Evolutionary conservation across 805 yeast genomes (phyloP), one percentile per base, ranked within the genome.

Genomic region (Hanseniaspora guilliermondii): DNA sequence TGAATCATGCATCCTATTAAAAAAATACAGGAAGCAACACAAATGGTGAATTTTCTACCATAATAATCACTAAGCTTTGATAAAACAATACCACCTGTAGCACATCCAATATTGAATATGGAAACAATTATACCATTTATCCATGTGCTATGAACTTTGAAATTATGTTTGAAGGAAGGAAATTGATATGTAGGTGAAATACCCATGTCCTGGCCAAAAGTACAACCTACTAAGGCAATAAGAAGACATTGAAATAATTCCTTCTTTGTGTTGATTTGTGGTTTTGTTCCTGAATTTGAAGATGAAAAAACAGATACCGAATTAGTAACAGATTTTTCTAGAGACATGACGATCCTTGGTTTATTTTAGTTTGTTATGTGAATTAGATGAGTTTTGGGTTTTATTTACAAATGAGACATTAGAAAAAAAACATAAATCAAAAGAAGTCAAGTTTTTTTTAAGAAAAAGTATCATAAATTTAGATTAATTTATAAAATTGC

Each of bases 191-290:
- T 79, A 77, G 32, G 80, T 77, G 57, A 82, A 76, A 53, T 80
- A 62, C 87, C 87, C 38, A 86, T 79, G 68, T 83, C 88, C 74
- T 81, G 83, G 50, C 88, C 88, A 60, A 80, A 81, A 36, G 80
- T 79, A 63, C 79, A 82, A 30, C 87, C 88, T 61, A 84, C 84
- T 59, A 80, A 80, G 6, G 86, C 81, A 53, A 82, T 77, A 53
- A 77, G 61, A n/a, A 73, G 60, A 67, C 87, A 80, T 30, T 67
- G 69, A 50, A 62, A n/a, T 14, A 67, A 57, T n/a, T 48, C 47
- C 41, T 48, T 47, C 22, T 19, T 53, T 16, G 49, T 47, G 8
- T 37, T 37, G 19, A 27, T 27, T 48, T 24, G 25, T 17, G 42
- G 42, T 24, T 45, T 12, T 6, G 9, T 16, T n/a, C n/a, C 19